These are phyloP conservation scores for Mycotypha africana DNA, from an alignment of 371 early-diverging fungal genomes.

Conservation along the genomic window DNA sequence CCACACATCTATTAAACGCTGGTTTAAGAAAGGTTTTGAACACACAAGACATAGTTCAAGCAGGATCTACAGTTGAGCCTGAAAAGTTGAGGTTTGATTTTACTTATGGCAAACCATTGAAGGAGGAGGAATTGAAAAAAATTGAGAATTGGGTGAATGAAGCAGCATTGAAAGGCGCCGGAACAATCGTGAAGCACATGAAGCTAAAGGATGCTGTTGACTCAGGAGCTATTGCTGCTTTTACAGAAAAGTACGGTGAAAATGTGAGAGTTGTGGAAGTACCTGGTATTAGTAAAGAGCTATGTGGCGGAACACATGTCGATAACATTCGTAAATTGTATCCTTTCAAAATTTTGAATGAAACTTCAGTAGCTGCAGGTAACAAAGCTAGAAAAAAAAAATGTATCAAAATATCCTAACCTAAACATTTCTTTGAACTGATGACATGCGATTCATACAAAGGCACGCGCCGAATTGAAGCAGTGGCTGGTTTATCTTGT, in stretches of 20 bases:
- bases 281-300: slow-evolving; percentile 59
- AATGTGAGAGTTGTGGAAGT: slow-evolving; percentile 59
- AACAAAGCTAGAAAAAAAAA: background rate
- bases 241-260: slow-evolving; percentile 66
- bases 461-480: slow-evolving; percentile 77
- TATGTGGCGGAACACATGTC: slow-evolving; percentile 79
- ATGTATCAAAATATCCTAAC: background rate
- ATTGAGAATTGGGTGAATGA: slow-evolving; percentile 64
- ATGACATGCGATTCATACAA: background rate
- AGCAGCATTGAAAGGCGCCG: slow-evolving; percentile 35
- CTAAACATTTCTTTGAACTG: background rate
- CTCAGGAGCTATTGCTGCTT: slow-evolving; percentile 61
- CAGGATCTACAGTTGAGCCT: slow-evolving; percentile 68
- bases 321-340: slow-evolving; percentile 50
- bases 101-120: slow-evolving; percentile 57
- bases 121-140: slow-evolving; percentile 33
- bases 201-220: slow-evolving; percentile 56
- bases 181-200: slow-evolving; percentile 44
- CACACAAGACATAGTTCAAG: slow-evolving; percentile 58
- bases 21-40: slow-evolving; percentile 58
- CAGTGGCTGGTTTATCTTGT: slow-evolving; percentile 61
- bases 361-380: slow-evolving; percentile 71
- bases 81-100: slow-evolving; percentile 70
- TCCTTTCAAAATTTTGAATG: slow-evolving; percentile 67
- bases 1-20: slow-evolving; percentile 72